phyloP scores from a whole-genome alignment of 176 grass and related monocot species.

The Cenchrus purpureus region DNA sequence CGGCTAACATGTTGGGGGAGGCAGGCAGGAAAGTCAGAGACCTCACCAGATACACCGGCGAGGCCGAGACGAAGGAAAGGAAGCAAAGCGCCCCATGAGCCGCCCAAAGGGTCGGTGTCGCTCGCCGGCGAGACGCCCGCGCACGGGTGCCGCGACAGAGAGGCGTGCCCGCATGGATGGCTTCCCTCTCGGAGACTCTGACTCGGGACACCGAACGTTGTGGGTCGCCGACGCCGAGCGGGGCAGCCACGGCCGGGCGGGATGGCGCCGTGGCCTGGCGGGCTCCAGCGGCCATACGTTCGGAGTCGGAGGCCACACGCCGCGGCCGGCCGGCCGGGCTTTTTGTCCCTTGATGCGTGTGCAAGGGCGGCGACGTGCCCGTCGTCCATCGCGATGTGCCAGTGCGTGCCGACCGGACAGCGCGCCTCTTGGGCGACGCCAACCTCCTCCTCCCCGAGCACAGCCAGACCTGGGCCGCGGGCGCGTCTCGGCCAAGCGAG shows the following conservation, averaged over 20 bases:
- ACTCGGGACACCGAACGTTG: no score
- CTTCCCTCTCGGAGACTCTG: not conserved
- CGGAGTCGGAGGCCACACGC: conserved; percentile 22
- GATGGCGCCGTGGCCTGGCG: not conserved
- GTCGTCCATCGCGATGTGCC: not conserved
- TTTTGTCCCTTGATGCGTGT: conserved; percentile 35
- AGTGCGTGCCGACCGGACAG: not conserved
- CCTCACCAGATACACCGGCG: conserved; percentile 3
- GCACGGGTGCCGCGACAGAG: not conserved
- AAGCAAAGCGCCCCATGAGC: conserved; percentile 13
- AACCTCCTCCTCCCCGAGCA: not conserved
- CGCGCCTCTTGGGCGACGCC: conserved; percentile 38
- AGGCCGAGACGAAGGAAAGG: not conserved
- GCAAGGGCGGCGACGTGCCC: conserved; percentile 33
- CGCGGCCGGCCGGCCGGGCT: not conserved
- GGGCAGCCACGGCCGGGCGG: not conserved
- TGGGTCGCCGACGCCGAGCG: not conserved
- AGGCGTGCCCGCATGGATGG: not conserved
- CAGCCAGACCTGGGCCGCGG: not conserved
- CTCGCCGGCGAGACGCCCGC: conserved; percentile 26
- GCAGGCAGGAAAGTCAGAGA: not conserved
- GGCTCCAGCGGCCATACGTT: conserved; percentile 1
- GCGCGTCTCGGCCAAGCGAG: conserved; percentile 22
- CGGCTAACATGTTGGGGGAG: conserved; percentile 3
- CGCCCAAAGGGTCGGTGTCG: conserved; percentile 22